Evolutionary conservation across 2,329 filamentous ascomycete genomes (phyloP).

Genomic region (Amauroascus verrucosus): DNA sequence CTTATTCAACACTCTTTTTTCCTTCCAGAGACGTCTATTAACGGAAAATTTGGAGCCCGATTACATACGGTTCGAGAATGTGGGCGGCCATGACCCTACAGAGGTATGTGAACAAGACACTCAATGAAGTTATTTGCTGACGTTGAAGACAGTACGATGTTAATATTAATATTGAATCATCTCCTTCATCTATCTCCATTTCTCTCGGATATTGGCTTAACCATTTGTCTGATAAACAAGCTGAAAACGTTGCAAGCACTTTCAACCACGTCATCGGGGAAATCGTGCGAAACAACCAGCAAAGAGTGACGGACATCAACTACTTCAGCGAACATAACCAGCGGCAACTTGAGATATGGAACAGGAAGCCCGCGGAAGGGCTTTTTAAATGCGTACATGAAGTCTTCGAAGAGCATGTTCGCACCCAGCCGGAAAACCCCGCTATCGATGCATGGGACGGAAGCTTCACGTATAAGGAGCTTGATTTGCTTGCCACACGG

Average conservation of each 20-base stretch:
- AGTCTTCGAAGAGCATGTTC: slow-evolving; percentile 12
- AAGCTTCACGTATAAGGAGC: slow-evolving; percentile 11
- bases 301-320: slow-evolving; percentile 17
- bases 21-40: not conserved
- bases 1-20: slow-evolving; percentile 37
- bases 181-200: not conserved
- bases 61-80: not conserved
- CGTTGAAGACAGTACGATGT: not conserved
- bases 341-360: slow-evolving; percentile 12
- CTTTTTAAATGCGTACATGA: slow-evolving; percentile 14
- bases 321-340: slow-evolving; percentile 22
- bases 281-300: not conserved
- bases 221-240: not conserved
- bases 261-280: not conserved
- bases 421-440: slow-evolving; percentile 9
- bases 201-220: not conserved
- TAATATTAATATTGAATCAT: not conserved
- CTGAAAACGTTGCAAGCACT: not conserved
- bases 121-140: not conserved
- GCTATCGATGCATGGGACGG: slow-evolving; percentile 19
- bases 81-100: not conserved
- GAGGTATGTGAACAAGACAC: not conserved
- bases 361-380: not conserved
- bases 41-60: not conserved
- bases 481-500: slow-evolving; percentile 17